phyloP scores from a whole-genome alignment of 1,284 basidiomycete genomes.

The Sanghuangporus weigelae region DNA sequence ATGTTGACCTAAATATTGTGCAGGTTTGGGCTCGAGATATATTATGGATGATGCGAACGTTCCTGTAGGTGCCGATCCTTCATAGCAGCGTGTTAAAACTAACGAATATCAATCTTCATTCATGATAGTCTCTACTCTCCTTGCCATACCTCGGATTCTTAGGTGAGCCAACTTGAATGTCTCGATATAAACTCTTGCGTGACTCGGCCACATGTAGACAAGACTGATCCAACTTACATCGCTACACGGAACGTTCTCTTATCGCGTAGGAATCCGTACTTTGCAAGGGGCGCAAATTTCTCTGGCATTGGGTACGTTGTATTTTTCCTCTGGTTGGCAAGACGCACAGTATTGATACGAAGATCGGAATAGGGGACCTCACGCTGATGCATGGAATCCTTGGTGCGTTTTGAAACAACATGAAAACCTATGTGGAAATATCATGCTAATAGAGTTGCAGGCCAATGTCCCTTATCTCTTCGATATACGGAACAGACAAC shows the following conservation, averaged over 20 bases:
- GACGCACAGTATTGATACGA: background rate
- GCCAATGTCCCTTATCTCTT: conserved; percentile 76
- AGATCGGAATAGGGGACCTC: conserved; percentile 50
- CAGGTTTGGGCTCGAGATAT: conserved; percentile 59
- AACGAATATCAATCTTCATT: background rate
- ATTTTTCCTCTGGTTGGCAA: background rate
- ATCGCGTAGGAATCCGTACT: conserved; percentile 66
- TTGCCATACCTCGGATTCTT: conserved; percentile 76
- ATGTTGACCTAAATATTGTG: conserved; percentile 20
- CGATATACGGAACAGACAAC: conserved; percentile 67
- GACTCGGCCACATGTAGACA: conserved; percentile 30
- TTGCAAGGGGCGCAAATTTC: conserved; percentile 55
- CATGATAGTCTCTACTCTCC: conserved; percentile 59
- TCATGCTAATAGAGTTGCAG: conserved; percentile 26
- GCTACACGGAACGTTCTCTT: conserved; percentile 58
- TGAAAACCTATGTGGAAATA: conserved; percentile 11
- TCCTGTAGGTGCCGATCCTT: conserved; percentile 43
- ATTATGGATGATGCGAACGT: conserved; percentile 82
- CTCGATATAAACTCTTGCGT: background rate
- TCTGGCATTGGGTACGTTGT: conserved; percentile 56
- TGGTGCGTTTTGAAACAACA: conserved; percentile 37
- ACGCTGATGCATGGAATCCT: conserved; percentile 65
- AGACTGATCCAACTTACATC: conserved; percentile 48
- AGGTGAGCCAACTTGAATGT: conserved; percentile 17
- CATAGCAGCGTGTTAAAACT: background rate